Conservation (phyloP, 1,139 yeast genomes). For the Saccharomycopsis hybrid region DNA sequence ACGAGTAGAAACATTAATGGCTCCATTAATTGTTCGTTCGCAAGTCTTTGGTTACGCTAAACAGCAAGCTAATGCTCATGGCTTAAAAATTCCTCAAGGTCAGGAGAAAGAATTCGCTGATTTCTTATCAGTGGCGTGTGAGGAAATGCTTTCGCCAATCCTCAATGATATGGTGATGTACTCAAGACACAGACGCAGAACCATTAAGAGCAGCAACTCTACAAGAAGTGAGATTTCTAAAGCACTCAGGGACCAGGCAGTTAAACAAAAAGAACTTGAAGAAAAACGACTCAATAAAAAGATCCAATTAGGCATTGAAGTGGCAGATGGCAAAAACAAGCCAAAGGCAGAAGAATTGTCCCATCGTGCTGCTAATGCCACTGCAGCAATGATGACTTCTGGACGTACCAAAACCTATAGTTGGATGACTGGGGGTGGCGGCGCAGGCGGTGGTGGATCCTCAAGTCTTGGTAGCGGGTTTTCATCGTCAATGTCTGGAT, state of each 20-base stretch:
- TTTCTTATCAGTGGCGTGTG: constrained; percentile 75
- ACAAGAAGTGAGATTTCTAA: constrained; percentile 60
- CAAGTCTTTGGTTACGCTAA: constrained; percentile 18
- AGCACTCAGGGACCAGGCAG: constrained; percentile 70
- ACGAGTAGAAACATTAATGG: constrained; percentile 1
- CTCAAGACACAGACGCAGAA: constrained; percentile 78
- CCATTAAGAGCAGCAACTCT: constrained; percentile 26
- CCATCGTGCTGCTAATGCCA: constrained; percentile 91
- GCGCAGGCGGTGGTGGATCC: constrained; percentile 24
- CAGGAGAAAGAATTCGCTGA: constrained; percentile 47
- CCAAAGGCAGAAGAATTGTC: constrained; percentile 68
- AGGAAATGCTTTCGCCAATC: constrained; percentile 71
- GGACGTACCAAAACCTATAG: constrained; percentile 81
- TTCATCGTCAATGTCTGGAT: constrained; percentile 13
- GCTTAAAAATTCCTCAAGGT: constrained; percentile 16
- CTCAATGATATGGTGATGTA: constrained; percentile 67
- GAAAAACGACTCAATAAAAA: constrained; percentile 69
- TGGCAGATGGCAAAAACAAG: constrained; percentile 40
- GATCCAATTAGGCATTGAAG: constrained; percentile 61
- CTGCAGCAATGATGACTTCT: constrained; percentile 89
- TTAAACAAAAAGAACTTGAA: constrained; percentile 72
- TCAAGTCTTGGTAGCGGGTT: constrained; percentile 21
- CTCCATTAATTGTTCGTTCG: constrained; percentile 11
- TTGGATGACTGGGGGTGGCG: constrained; percentile 74
- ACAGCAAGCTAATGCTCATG: constrained; percentile 5